Conservation (phyloP, 495 filamentous ascomycete genomes). For the Neurospora pannonica region DNA sequence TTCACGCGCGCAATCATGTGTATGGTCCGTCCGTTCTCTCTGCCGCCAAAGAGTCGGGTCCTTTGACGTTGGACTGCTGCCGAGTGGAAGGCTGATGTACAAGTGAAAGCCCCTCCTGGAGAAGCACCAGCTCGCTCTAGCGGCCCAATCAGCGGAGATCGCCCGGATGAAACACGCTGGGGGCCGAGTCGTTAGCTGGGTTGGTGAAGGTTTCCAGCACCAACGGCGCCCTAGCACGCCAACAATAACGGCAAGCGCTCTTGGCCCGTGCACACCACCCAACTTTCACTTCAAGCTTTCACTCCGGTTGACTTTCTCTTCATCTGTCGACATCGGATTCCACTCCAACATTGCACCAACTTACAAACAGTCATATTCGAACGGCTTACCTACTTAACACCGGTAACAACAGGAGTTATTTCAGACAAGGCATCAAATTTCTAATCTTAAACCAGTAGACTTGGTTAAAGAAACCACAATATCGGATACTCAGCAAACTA, state of each 20-base stretch:
- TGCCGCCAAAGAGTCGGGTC: neutral
- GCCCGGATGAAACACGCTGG: neutral
- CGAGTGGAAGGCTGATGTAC: neutral
- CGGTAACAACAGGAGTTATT: too few species aligned
- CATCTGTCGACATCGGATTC: neutral
- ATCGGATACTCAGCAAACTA: too few species aligned
- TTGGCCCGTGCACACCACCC: neutral
- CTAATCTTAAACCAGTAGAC: too few species aligned
- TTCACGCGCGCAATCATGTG: neutral
- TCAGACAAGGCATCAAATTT: too few species aligned
- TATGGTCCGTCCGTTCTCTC: neutral
- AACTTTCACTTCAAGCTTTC: too few species aligned
- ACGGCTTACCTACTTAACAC: neutral
- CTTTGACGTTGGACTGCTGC: conserved; percentile 1
- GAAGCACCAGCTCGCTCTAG: neutral
- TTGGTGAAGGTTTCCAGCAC: neutral
- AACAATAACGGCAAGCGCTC: neutral
- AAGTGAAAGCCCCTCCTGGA: neutral
- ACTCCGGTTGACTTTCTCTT: neutral
- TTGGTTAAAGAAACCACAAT: neutral
- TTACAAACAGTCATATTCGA: neutral
- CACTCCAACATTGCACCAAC: neutral
- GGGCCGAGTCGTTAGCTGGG: neutral
- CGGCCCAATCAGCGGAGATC: neutral
- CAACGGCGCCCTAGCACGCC: neutral